Conservation (phyloP, 1,139 yeast species). For the Pichia kudriavzevii region DNA sequence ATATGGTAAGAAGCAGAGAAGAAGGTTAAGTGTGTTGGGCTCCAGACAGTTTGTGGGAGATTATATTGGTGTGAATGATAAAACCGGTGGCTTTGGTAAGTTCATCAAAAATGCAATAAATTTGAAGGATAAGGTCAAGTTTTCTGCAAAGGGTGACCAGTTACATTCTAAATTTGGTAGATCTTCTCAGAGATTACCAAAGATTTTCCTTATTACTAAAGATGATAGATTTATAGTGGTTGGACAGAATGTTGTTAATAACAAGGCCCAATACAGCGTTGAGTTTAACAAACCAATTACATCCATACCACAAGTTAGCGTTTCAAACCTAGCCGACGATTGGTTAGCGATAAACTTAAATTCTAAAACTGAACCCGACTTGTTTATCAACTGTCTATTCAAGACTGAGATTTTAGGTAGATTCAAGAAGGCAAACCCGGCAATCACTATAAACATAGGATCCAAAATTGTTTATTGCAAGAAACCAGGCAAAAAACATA, state of each 20-base stretch:
- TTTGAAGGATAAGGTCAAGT: slow-evolving; percentile 60
- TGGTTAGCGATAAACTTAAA: slow-evolving; percentile 76
- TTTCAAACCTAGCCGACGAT: slow-evolving; percentile 80
- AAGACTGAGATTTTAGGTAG: slow-evolving; percentile 87
- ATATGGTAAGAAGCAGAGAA: slow-evolving; percentile 78
- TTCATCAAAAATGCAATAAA: slow-evolving; percentile 63
- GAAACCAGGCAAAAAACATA: slow-evolving; percentile 78
- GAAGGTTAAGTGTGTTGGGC: slow-evolving; percentile 81
- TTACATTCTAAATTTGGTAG: slow-evolving; percentile 85
- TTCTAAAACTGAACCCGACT: slow-evolving; percentile 61
- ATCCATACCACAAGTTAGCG: slow-evolving; percentile 54
- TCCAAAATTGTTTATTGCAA: slow-evolving; percentile 76
- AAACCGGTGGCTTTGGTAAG: slow-evolving; percentile 48
- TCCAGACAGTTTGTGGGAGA: slow-evolving; percentile 93
- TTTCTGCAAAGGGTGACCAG: slow-evolving; percentile 76
- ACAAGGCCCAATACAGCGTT: slow-evolving; percentile 56
- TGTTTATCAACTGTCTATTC: slow-evolving; percentile 70
- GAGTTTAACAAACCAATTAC: slow-evolving; percentile 61
- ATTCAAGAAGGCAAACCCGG: slow-evolving; percentile 54
- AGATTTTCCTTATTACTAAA: slow-evolving; percentile 65
- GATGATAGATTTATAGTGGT: slow-evolving; percentile 52
- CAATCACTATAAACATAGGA: slow-evolving; percentile 58
- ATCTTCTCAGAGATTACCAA: slow-evolving; percentile 71
- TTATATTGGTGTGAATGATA: slow-evolving; percentile 76
- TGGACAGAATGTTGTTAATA: slow-evolving; percentile 62